Conservation (phyloP, 805 yeast species). For the Barnettozyma botsteinii region DNA sequence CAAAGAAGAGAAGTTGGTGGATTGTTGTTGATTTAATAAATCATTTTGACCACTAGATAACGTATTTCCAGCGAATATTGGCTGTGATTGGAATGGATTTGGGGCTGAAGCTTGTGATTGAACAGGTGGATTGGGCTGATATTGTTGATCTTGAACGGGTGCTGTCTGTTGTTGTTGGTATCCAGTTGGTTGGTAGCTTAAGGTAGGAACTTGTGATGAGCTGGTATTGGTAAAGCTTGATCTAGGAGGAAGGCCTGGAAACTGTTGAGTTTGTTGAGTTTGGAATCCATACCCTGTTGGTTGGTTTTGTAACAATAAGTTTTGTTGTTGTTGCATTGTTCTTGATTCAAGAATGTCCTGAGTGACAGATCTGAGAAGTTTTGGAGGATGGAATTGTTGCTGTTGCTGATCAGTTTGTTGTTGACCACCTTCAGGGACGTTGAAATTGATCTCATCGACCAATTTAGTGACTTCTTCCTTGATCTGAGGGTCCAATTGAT, state of each 20-base stretch:
- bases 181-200: slow-evolving; percentile 24
- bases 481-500: slow-evolving; percentile 61
- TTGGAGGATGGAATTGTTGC: slow-evolving; percentile 6
- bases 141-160: not conserved
- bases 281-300: slow-evolving; percentile 33
- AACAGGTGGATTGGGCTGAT: not conserved
- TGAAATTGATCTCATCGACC: slow-evolving; percentile 81
- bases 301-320: slow-evolving; percentile 28
- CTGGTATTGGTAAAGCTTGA: not conserved
- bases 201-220: slow-evolving; percentile 7
- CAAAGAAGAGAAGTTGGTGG: not conserved
- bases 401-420: slow-evolving; percentile 1
- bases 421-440: slow-evolving; percentile 49
- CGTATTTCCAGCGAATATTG: slow-evolving; percentile 19
- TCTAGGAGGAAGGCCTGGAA: slow-evolving; percentile 1
- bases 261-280: slow-evolving; percentile 6
- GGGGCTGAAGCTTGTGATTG: slow-evolving; percentile 6
- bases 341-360: slow-evolving; percentile 23
- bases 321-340: slow-evolving; percentile 27
- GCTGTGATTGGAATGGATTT: slow-evolving; percentile 6
- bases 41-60: slow-evolving; percentile 16
- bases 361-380: slow-evolving; percentile 6
- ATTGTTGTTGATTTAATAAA: not conserved
- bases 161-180: slow-evolving; percentile 22
- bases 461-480: slow-evolving; percentile 77